Evolutionary conservation across 1,139 yeast genomes (phyloP).

Genomic region (Suhomyces coccinellae): DNA sequence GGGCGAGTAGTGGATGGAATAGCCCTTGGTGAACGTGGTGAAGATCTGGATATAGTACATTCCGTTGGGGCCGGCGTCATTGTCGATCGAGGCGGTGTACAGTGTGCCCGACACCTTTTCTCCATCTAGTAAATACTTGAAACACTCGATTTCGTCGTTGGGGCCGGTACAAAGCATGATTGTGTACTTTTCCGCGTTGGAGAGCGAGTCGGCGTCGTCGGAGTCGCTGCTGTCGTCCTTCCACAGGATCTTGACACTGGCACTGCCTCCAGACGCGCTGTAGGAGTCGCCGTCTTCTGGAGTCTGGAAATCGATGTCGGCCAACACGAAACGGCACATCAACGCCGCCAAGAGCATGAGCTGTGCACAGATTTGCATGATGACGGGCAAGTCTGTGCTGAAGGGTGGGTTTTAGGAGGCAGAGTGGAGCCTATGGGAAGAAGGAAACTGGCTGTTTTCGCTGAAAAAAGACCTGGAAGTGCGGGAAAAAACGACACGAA

Average conservation of each 20-base stretch:
- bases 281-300: conserved; percentile 54
- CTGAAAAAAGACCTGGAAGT: not conserved
- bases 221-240: conserved; percentile 53
- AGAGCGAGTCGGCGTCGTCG: conserved; percentile 36
- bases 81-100: conserved; percentile 44
- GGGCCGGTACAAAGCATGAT: conserved; percentile 72
- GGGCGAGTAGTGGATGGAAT: conserved; percentile 70
- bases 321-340: conserved; percentile 23
- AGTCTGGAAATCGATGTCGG: conserved; percentile 57
- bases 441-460: not conserved
- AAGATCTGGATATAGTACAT: conserved; percentile 68
- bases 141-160: conserved; percentile 46
- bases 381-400: not conserved
- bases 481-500: not conserved
- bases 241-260: conserved; percentile 59
- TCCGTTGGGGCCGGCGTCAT: conserved; percentile 57
- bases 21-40: conserved; percentile 27
- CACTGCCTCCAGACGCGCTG: conserved; percentile 51
- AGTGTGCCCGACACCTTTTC: conserved; percentile 25
- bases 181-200: conserved; percentile 46
- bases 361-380: conserved; percentile 2
- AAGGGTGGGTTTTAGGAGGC: not conserved
- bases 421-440: not conserved
- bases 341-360: conserved; percentile 9
- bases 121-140: conserved; percentile 29